Evolutionary conservation across 2,329 filamentous ascomycete species (phyloP).

Genomic region (Hortaea werneckii): DNA sequence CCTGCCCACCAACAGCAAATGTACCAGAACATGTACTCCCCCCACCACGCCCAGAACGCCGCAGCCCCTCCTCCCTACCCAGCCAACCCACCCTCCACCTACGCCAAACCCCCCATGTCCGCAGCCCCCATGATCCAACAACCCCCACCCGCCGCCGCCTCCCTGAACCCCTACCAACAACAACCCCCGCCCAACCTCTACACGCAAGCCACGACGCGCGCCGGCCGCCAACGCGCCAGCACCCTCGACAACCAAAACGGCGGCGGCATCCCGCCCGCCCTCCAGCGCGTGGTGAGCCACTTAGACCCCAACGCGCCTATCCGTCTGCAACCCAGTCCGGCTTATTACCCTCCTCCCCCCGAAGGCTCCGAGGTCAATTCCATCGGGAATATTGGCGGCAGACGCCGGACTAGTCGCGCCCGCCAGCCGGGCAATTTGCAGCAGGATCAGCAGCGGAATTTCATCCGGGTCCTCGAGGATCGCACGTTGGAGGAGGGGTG

Average conservation of each 20-base stretch:
- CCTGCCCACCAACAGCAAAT: conserved; percentile 33
- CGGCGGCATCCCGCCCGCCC: conserved; percentile 80
- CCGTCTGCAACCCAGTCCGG: conserved; percentile 84
- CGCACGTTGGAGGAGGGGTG: conserved; percentile 85
- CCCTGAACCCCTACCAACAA: conserved; percentile 25
- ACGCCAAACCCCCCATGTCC: conserved; percentile 54
- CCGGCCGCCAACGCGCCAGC: conserved; percentile 76
- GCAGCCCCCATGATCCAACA: conserved; percentile 45
- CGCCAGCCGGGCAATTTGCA: conserved; percentile 43
- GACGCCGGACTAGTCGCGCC: conserved; percentile 55
- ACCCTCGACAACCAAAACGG: conserved; percentile 87
- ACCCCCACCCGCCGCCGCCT: conserved; percentile 35
- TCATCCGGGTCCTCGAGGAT: conserved; percentile 90
- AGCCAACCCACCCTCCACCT: conserved; percentile 55
- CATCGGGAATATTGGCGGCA: conserved; percentile 55
- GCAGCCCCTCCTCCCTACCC: conserved; percentile 67
- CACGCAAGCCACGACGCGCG: conserved; percentile 64
- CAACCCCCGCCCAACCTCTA: conserved; percentile 56
- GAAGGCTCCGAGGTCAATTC: conserved; percentile 66
- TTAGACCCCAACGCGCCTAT: conserved; percentile 92
- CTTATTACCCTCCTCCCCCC: conserved; percentile 88
- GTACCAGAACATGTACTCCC: conserved; percentile 63
- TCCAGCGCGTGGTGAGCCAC: conserved; percentile 91
- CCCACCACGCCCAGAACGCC: conserved; percentile 35
- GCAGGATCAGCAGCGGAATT: conserved; percentile 51